Evolutionary conservation across 2,329 filamentous ascomycete species (phyloP), one percentile per base, ranked within the genome.

Genomic region (Ceratocystis albifundus): DNA sequence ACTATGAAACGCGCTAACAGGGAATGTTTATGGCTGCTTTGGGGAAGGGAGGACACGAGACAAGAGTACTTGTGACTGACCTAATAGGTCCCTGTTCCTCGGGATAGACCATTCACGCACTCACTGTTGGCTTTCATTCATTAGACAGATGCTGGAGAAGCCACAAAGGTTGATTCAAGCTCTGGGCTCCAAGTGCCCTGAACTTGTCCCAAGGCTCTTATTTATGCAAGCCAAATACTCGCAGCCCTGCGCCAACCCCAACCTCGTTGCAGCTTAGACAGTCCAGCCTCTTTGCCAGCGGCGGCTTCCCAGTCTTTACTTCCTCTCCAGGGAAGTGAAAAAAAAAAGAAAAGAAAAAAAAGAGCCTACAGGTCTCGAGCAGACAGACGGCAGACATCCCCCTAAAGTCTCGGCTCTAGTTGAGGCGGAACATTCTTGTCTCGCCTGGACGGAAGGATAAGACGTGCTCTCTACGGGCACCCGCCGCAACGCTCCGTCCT

Each of bases 1-100:
- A 57, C 28, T 59, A 17, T 59, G 53, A 59, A 59, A 59, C 53
- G 32, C 53, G 53, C 53, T 59, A 59, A 17, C 53, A 59, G 15
- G 53, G 53, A 4, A 7, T 10, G 6, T 2, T 17, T 32, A 15
- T 17, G 53, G 15, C 5, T 57, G 30, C 30, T 57, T 12, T 28
- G 53, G 12, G 53, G 12, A 17, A 25, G 22, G 53, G 53, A 30
- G 7, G 32, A 59, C 28, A 59, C 53, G 28, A 59, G 53, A 59
- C 53, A 30, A 8, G 53, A 59, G 53, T n/a, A 20, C 53, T 59
- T 32, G 28, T 59, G 53, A 59, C 32, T 30, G 53, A 36, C n/a
- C 25, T 36, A 59, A 59, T 59, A 59, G 5, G 25, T 28, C 53
- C 32, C 25, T 25, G 10, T 17, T 15, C 17, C 17, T 2, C 8